Evolutionary conservation across 441 rosid genomes (phyloP).

Genomic region (Mallotus japonicus): DNA sequence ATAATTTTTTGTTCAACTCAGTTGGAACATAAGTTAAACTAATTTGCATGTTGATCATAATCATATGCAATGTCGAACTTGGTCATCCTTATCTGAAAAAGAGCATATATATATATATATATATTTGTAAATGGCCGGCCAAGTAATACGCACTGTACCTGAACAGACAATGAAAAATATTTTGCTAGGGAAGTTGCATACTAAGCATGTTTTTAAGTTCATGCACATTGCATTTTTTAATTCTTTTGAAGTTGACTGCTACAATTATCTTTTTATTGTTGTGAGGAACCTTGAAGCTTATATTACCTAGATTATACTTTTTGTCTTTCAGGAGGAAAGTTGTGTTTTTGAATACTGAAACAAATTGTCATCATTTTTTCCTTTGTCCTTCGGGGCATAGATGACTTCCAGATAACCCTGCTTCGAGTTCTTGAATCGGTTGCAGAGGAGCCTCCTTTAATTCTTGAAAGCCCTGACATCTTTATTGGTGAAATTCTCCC

Average conservation of each 20-base stretch:
- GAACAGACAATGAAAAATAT: too few relatives aligned
- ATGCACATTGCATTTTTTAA: not conserved
- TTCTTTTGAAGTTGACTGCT: not conserved
- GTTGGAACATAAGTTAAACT: not conserved
- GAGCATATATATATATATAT: not conserved
- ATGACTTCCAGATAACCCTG: constrained; percentile 91
- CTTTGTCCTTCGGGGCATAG: constrained; percentile 63
- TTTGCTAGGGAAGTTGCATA: too few relatives aligned
- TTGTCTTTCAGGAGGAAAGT: not conserved
- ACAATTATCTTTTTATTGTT: not conserved
- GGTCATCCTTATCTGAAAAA: not conserved
- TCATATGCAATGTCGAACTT: not conserved
- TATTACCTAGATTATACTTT: not conserved
- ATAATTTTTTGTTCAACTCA: not conserved
- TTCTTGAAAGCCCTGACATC: constrained; percentile 54
- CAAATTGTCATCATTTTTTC: constrained; percentile 1
- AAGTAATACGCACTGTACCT: not conserved
- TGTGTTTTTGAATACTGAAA: constrained; percentile 14
- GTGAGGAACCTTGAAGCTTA: not conserved
- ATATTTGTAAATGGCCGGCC: not conserved
- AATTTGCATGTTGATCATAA: not conserved
- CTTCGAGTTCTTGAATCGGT: constrained; percentile 76
- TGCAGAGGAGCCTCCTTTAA: constrained; percentile 61
- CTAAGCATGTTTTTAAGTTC: not conserved
- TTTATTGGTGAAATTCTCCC: constrained; percentile 74